phyloP scores from a whole-genome alignment of 2,329 filamentous ascomycete genomes.

The Curvularia verruculosa region DNA sequence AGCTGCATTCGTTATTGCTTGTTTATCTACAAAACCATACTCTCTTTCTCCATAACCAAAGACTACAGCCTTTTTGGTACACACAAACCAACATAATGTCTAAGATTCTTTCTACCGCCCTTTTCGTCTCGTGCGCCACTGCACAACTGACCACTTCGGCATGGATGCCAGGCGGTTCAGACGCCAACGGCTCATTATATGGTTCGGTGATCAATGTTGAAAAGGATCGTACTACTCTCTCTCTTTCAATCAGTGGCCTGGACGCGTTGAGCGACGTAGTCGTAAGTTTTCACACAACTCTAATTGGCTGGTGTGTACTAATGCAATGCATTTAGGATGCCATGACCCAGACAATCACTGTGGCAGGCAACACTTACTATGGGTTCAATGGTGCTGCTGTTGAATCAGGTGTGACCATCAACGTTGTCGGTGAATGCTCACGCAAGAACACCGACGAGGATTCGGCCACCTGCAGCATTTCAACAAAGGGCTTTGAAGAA shows the following conservation, averaged over 20 bases:
- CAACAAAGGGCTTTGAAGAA: slow-evolving; percentile 14
- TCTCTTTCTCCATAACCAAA: neutral
- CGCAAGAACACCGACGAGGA: slow-evolving; percentile 16
- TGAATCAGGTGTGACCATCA: slow-evolving; percentile 10
- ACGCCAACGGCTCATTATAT: slow-evolving; percentile 20
- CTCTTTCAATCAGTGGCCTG: slow-evolving; percentile 11
- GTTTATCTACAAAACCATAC: neutral
- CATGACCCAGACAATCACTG: slow-evolving; percentile 13
- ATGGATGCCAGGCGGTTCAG: slow-evolving; percentile 30
- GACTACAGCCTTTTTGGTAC: neutral
- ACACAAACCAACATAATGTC: slow-evolving; percentile 25
- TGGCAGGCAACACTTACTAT: slow-evolving; percentile 29
- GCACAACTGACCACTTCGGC: slow-evolving; percentile 39
- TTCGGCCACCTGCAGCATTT: slow-evolving; percentile 23
- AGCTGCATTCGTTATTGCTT: slow-evolving; percentile 11
- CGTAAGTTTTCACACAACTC: slow-evolving; percentile 5
- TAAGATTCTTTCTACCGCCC: slow-evolving; percentile 26
- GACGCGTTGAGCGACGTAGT: neutral
- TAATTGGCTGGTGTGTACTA: neutral
- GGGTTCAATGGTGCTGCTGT: slow-evolving; percentile 19
- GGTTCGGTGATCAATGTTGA: slow-evolving; percentile 31
- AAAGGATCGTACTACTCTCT: slow-evolving; percentile 30
- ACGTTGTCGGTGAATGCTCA: slow-evolving; percentile 22
- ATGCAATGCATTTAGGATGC: neutral
- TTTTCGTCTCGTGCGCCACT: slow-evolving; percentile 30